A percentile compares a stretch with the other conserved stretches of the same genome.
These are phyloP conservation scores for Pythium aquatile DNA, from an alignment of 352 stramenopile species.

Conservation along the genomic window DNA sequence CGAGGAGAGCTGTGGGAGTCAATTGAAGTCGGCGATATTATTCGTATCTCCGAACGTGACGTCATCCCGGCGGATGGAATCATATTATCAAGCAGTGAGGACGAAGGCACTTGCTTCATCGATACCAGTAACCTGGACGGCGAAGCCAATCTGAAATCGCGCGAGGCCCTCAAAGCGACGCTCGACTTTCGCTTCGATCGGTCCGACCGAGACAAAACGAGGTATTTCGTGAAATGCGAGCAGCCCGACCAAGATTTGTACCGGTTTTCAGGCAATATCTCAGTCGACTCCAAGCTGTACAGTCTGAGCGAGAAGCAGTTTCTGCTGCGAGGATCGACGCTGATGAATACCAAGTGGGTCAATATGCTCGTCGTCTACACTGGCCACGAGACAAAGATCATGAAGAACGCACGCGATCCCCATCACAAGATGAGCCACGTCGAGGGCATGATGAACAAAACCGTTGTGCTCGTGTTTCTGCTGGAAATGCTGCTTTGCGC, in stretches of 20 bases:
- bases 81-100: constrained; percentile 81
- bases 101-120: constrained; percentile 79
- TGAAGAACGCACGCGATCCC: constrained; percentile 82
- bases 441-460: constrained; percentile 72
- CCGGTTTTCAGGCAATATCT: constrained; percentile 72
- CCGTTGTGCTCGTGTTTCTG: constrained; percentile 75
- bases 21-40: constrained; percentile 85
- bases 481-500: constrained; percentile 70
- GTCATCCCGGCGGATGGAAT: constrained; percentile 91
- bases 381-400: constrained; percentile 89
- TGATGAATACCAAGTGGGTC: constrained; percentile 83
- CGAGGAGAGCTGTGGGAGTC: constrained; percentile 60
- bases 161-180: constrained; percentile 47
- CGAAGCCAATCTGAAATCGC: constrained; percentile 75
- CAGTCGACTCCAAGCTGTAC: constrained; percentile 51
- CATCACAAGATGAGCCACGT: constrained; percentile 86
- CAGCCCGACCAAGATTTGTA: constrained; percentile 78
- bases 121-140: constrained; percentile 84
- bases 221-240: constrained; percentile 76
- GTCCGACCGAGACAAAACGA: constrained; percentile 36
- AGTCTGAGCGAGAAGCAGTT: constrained; percentile 81
- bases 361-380: constrained; percentile 77
- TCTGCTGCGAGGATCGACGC: constrained; percentile 58
- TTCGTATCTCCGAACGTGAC: constrained; percentile 83
- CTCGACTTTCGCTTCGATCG: constrained; percentile 30